phyloP scores from a whole-genome alignment of 2,329 filamentous ascomycete genomes.

The Escovopsis sp. region DNA sequence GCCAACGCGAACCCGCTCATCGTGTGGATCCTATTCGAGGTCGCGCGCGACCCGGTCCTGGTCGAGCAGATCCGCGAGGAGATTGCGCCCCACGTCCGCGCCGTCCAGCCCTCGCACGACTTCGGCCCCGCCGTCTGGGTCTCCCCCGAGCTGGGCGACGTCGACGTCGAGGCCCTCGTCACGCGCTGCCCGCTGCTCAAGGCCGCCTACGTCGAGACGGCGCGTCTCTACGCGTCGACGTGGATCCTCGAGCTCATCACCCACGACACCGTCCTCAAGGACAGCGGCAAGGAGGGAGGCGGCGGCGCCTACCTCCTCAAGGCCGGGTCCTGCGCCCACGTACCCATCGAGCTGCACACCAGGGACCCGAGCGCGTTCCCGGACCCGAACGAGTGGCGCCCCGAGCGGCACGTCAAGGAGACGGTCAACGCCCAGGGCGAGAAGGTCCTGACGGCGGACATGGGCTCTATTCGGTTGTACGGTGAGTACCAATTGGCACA shows the following conservation, averaged over 20 bases:
- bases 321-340: constrained; percentile 21
- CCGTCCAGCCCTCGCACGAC: constrained; percentile 20
- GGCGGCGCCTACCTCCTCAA: constrained; percentile 13
- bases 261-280: constrained; percentile 19
- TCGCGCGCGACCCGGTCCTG: constrained; percentile 24
- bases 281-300: constrained; percentile 7
- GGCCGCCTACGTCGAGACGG: constrained; percentile 25
- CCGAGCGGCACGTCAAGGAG: constrained; percentile 18
- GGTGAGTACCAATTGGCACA: constrained; percentile 12
- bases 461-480: constrained; percentile 17
- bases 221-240: constrained; percentile 22
- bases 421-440: constrained; percentile 11
- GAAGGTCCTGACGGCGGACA: constrained; percentile 9
- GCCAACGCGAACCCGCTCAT: constrained; percentile 23
- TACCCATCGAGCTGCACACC: constrained; percentile 20
- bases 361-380: constrained; percentile 19
- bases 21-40: constrained; percentile 27
- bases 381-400: constrained; percentile 21
- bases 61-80: constrained; percentile 24
- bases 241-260: constrained; percentile 18
- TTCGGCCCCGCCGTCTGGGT: constrained; percentile 23
- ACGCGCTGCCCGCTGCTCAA: constrained; percentile 23
- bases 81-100: constrained; percentile 18
- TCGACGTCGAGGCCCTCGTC: constrained; percentile 23
- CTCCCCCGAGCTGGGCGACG: constrained; percentile 16